Percentiles rank a stretch among this genome's conserved stretches.
Evolutionary conservation across 2,329 filamentous ascomycete species (phyloP).

Genomic region (Botryosphaeria agaves): DNA sequence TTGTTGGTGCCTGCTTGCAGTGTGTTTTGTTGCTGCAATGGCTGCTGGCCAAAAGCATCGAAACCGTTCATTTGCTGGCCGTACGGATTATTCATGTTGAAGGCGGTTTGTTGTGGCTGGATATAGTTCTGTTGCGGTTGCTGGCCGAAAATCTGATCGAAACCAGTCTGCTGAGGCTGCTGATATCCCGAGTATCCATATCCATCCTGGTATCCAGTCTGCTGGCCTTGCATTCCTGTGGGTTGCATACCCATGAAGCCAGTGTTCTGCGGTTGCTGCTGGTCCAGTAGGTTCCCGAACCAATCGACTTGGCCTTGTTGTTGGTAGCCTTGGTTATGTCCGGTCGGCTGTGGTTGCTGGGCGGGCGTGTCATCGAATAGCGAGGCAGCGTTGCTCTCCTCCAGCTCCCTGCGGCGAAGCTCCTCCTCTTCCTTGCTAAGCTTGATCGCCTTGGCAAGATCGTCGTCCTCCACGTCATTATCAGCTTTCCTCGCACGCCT

Average conservation of each 20-base stretch:
- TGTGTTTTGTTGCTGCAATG: slow-evolving; percentile 39
- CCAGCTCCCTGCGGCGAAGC: slow-evolving; percentile 64
- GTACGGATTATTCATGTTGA: slow-evolving; percentile 42
- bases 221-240: slow-evolving; percentile 50
- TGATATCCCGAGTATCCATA: slow-evolving; percentile 48
- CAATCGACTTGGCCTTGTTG: slow-evolving; percentile 94
- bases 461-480: slow-evolving; percentile 49
- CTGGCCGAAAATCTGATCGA: slow-evolving; percentile 35
- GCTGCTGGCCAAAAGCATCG: slow-evolving; percentile 24
- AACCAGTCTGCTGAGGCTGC: slow-evolving; percentile 48
- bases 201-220: slow-evolving; percentile 51
- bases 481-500: slow-evolving; percentile 39
- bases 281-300: slow-evolving; percentile 86
- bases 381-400: slow-evolving; percentile 66
- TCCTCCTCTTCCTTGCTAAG: slow-evolving; percentile 93
- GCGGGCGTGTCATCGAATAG: slow-evolving; percentile 71
- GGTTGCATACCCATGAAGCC: slow-evolving; percentile 51
- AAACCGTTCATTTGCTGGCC: slow-evolving; percentile 31
- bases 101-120: slow-evolving; percentile 42
- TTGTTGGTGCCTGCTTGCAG: slow-evolving; percentile 78
- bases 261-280: slow-evolving; percentile 46
- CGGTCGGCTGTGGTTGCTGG: slow-evolving; percentile 64
- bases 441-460: slow-evolving; percentile 86
- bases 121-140: slow-evolving; percentile 32
- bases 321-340: slow-evolving; percentile 93